Base-by-base conservation (phyloP, 2,329 filamentous ascomycete genomes). In the Elsinoe ampelina region DNA sequence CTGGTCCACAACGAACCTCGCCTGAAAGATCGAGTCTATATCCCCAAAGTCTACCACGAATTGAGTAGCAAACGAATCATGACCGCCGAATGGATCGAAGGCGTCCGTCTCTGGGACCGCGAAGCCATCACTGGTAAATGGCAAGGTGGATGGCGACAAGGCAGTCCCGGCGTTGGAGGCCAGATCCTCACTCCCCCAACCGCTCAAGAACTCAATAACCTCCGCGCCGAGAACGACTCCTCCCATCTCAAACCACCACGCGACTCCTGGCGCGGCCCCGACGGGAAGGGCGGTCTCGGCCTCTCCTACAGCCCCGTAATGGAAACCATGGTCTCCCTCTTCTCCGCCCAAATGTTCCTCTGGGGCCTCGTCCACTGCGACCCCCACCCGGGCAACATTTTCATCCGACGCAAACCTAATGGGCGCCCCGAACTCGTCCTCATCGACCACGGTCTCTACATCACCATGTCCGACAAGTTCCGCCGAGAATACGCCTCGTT, bases 21-120 rank as follows among this genome's bases (percentile, higher is more conserved):
- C 22, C 76, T 98, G 35, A 82, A 83, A 20, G 84, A 83, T 45
- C 80, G 89, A 32, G 91, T 97, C 1, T 96, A 97, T 68, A 85
- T 98, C 6, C 93, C 93, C 0, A 80, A 83, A 38, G 84, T 95
- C 8, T 92, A 95, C 69, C 77, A 84, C 3, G 89, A 95, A 59
- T 79, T 96, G 26, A 90, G 83, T 54, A 90, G 87, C 13, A 86
- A 79, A 67, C 81, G 93, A 36, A 84, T 98, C 50, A 85, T 98
- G 76, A 95, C 91, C 0, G 90, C 92, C 0, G 93, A 98, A 70
- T 98, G 93, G 93, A 95, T 98, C 58, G 93, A 98, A 71, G 93
- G 93, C 5, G 83, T 95, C 2, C 81, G 91, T 1, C 77, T 98
- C 2, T 95, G 91, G 89, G 92, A 97, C 65, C 95, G 95, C 69